Base-by-base conservation (phyloP, 495 filamentous ascomycete genomes). In the Annulohypoxylon maeteangense region DNA sequence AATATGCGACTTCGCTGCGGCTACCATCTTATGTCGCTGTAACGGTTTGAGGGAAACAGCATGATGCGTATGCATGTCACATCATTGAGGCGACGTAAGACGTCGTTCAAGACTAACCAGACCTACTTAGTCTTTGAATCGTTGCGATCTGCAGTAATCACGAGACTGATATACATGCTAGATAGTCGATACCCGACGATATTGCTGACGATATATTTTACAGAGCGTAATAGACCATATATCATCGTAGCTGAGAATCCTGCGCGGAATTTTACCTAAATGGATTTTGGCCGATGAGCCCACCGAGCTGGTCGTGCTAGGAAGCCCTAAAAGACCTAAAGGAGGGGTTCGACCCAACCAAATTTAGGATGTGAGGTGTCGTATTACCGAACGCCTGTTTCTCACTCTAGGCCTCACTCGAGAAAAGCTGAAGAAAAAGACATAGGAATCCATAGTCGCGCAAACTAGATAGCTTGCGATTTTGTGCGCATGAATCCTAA, bases 31-130 rank as follows among this genome's bases (percentile, higher is more conserved):
- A 54, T 62, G 59, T 59, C 51, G 58, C 54, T 70, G 59, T 58
- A 62, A 62, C 62, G 62, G 63, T 64, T 59, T 60, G 62, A 58
- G 67, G 51, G 62, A 65, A 60, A 67, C 67, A 31, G 63, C 67
- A 74, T 74, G 67, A 74, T 70, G 71, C 71, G 71, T 62, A 74
- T 74, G 70, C 70, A 73, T 69, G 70, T 73, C 70, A 62, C 61
- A 73, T 73, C 70, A 73, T 66, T 54, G 31, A 73, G 48, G 61
- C 70, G 44, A 69, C 61, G 40, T 54, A 62, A 69, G 65, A 69
- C 59, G 70, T 66, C 42, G 47, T 60, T 40, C 16, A 62, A 54
- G 25, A 31, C 29, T 12, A 36, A 61, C 47, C 61, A 44, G 5
- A 56, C 32, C 50, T 20, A 58, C 34, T 18, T 59, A 5, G 47